Evolutionary conservation across 169 alveolate species (phyloP).

Genomic region (Plasmodium vinckei): DNA sequence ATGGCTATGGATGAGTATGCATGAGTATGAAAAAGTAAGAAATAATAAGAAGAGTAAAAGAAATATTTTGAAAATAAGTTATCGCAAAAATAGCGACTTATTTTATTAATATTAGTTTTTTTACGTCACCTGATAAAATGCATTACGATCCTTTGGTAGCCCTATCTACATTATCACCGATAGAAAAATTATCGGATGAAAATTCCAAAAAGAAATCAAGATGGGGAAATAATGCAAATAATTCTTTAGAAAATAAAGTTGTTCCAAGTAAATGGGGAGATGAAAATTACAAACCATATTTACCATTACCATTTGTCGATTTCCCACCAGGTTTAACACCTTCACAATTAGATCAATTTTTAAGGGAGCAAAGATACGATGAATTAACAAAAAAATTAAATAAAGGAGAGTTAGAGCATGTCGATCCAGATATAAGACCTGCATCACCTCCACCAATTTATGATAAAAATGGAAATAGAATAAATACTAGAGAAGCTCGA

Average conservation of each 20-base stretch:
- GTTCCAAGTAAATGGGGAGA: slow-evolving; percentile 81
- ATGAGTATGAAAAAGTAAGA: too few species aligned
- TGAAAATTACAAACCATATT: slow-evolving; percentile 87
- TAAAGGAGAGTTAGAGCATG: slow-evolving; percentile 90
- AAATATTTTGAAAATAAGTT: too few species aligned
- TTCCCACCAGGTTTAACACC: slow-evolving; percentile 92
- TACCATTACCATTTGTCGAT: slow-evolving; percentile 93
- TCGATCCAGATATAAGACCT: slow-evolving; percentile 93
- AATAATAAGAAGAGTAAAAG: too few species aligned
- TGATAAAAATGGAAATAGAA: slow-evolving; percentile 91
- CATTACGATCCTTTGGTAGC: slow-evolving; percentile 71
- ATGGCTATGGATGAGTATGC: too few species aligned
- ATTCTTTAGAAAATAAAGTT: slow-evolving; percentile 39
- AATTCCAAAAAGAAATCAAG: slow-evolving; percentile 40
- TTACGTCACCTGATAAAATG: neutral
- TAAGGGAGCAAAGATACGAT: slow-evolving; percentile 92
- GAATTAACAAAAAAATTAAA: slow-evolving; percentile 89
- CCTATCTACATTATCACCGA: slow-evolving; percentile 39
- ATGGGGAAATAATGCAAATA: slow-evolving; percentile 44
- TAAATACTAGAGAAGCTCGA: slow-evolving; percentile 92
- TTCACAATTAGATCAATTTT: slow-evolving; percentile 90
- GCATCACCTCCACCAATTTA: slow-evolving; percentile 94
- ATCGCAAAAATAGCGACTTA: too few species aligned
- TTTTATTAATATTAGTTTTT: too few species aligned
- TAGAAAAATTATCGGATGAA: slow-evolving; percentile 59